Percentiles rank a stretch among this genome's conserved stretches.
phyloP scores from a whole-genome alignment of 2,329 filamentous ascomycete genomes.

The Ascochyta pisi region DNA sequence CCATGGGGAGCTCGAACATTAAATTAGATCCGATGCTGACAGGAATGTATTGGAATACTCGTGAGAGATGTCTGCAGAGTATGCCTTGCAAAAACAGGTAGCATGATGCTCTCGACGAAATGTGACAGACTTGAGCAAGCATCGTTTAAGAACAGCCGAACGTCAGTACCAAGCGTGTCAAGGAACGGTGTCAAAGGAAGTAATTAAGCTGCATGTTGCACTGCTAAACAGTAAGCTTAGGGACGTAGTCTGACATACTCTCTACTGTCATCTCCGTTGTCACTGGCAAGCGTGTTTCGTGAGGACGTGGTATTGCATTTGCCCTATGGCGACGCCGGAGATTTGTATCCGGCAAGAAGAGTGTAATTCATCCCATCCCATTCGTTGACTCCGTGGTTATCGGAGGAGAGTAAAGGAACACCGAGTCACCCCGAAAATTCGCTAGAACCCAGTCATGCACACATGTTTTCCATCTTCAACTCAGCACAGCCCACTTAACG shows the following conservation, averaged over 20 bases:
- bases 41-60: no score
- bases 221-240: no score
- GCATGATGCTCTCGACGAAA: no score
- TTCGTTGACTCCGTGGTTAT: constrained; percentile 38
- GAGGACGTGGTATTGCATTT: constrained; percentile 48
- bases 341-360: constrained; percentile 36
- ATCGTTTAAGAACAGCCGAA: no score
- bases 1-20: no score
- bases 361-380: constrained; percentile 40
- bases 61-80: no score
- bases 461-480: constrained; percentile 21
- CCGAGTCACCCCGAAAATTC: constrained; percentile 40
- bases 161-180: no score
- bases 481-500: constrained; percentile 66
- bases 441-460: constrained; percentile 38
- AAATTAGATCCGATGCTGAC: no score
- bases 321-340: constrained; percentile 42
- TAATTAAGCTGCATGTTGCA: no score
- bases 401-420: constrained; percentile 39
- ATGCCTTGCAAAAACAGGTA: no score
- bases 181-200: no score
- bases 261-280: not conserved
- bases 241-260: not conserved
- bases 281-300: constrained; percentile 23
- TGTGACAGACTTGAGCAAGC: no score